A percentile compares a stretch with the other conserved stretches of the same genome.
phyloP scores from a whole-genome alignment of 1,284 basidiomycete species.

The Microbotryum saponariae region DNA sequence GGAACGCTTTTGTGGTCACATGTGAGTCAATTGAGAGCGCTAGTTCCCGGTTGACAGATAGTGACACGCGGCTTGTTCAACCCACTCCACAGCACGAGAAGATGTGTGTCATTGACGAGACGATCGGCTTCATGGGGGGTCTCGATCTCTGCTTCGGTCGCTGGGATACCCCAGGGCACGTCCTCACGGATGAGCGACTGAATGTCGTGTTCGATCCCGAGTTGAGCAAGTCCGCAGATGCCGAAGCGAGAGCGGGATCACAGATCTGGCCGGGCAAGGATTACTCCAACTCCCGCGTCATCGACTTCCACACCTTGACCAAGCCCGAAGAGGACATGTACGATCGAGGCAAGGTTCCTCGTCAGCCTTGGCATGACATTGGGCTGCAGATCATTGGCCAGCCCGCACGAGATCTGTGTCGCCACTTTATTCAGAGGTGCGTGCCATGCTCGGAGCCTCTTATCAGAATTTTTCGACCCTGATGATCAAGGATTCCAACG shows the following conservation, averaged over 20 bases:
- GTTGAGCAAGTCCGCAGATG: conserved; percentile 50
- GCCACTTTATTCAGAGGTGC: conserved; percentile 89
- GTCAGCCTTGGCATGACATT: conserved; percentile 99
- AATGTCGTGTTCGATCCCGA: conserved; percentile 25
- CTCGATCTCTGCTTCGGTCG: conserved; percentile 65
- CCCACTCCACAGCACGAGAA: conserved; percentile 75
- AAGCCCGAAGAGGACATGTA: conserved; percentile 95
- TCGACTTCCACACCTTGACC: conserved; percentile 78
- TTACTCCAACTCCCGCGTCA: conserved; percentile 82
- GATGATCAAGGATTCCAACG: conserved; percentile 6
- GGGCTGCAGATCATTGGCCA: conserved; percentile 93
- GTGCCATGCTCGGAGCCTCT: conserved; percentile 27
- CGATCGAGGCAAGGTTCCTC: conserved; percentile 74
- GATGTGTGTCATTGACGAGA: conserved; percentile 92
- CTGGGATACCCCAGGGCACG: conserved; percentile 84
- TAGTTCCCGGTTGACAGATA: not conserved
- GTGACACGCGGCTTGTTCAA: not conserved
- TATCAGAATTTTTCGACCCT: too few relatives aligned
- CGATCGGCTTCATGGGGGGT: conserved; percentile 97
- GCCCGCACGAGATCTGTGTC: conserved; percentile 85
- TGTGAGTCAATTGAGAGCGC: conserved; percentile 47
- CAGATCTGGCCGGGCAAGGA: conserved; percentile 56
- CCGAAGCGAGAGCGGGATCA: conserved; percentile 3
- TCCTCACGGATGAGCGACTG: conserved; percentile 70
- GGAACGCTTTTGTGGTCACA: conserved; percentile 98